Evolutionary conservation across 768 basidiomycete genomes (phyloP), one percentile per base, ranked within the genome.

Genomic region (Russula foetens): DNA sequence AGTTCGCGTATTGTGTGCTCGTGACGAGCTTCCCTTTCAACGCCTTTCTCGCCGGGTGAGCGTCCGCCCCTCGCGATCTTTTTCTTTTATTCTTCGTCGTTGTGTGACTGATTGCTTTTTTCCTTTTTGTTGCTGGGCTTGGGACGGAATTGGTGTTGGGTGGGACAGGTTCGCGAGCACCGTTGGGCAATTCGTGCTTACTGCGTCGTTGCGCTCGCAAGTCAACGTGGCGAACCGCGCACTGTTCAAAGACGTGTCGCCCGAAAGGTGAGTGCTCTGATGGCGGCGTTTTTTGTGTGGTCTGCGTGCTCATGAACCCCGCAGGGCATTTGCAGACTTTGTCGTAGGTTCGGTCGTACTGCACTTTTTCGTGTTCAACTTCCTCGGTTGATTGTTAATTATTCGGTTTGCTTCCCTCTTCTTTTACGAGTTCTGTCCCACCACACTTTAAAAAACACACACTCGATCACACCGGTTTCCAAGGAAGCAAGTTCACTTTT

Each of bases 341-440:
- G 90, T 89, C 28, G 72, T 95, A 47, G 94, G 94, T n/a, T 95
- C 92, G 3, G 86, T 98, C 63, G 85, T 98, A 41, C 79, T 99
- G 35, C 97, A 99, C 74, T 94, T 98, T 78, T 99, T 98, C 72
- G 95, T 97, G 62, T 98, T 86, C 81, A 98, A 98, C 75, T 98
- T 97, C 81, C 81, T 99, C 15, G 97, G 96, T 72, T 98, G 14
- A 73, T 67, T 61, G 28, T 43, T 15, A 8, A 14, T 31, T 15
- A 6, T 8, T 14, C 7, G n/a, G n/a, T n/a, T n/a, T n/a, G n/a
- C n/a, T n/a, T n/a, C 17, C 8, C 17, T 47, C 31, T 59, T 2
- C 33, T 24, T 7, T 19, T 35, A 44, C 31, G 9, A 52, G 8
- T 28, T 41, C 17, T 56, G 6, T 46, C 35, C 23, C 5, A 31